Base-by-base conservation (phyloP, 163 green algal genomes). In the Coccomyxa subellipsoidea region DNA sequence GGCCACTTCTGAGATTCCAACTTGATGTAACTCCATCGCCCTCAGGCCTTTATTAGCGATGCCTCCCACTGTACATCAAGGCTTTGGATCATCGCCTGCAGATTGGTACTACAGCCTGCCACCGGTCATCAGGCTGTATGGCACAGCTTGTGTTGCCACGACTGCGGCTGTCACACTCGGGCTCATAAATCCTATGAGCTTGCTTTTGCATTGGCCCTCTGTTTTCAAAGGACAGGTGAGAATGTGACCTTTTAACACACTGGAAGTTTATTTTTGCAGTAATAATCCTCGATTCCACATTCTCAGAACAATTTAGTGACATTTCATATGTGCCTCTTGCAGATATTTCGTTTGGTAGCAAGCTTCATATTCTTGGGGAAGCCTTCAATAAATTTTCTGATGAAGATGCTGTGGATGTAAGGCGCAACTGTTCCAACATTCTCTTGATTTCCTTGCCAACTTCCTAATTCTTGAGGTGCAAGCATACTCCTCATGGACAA, bases 331-430 rank as follows among this genome's bases (percentile, higher is more conserved):
- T n/a, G n/a, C n/a, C n/a, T n/a, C n/a, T n/a, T n/a, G 79, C 87
- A 93, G 89, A 38, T 93, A 10, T 93, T 88, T 88, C 72, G 89
- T 0, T 80, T 92, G 27, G 3, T 90, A 12, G 85, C 86, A 34
- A 83, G 82, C 27, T 92, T 88, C 38, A 40, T 86, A 8, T 87
- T 88, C 76, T 12, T 92, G 5, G 89, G 88, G 3, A 47, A 37
- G 7, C 84, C 84, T 10, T 78, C 40, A 69, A 59, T 92, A 2
- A 36, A 54, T 7, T 88, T 84, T 54, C 72, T 93, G 32, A 86
- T 93, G 27, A 69, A 84, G 36, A 69, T 93, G 4, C 31, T 93
- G 27, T 93, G 86, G 85, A 82, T 93, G 85, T 90, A 36, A 85
- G 88, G 84, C 25, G 47, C 76, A 21, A n/a, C 7, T 69, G 38